Conservation (phyloP, 2,329 filamentous ascomycete species). For the Aspergillus candidus region DNA sequence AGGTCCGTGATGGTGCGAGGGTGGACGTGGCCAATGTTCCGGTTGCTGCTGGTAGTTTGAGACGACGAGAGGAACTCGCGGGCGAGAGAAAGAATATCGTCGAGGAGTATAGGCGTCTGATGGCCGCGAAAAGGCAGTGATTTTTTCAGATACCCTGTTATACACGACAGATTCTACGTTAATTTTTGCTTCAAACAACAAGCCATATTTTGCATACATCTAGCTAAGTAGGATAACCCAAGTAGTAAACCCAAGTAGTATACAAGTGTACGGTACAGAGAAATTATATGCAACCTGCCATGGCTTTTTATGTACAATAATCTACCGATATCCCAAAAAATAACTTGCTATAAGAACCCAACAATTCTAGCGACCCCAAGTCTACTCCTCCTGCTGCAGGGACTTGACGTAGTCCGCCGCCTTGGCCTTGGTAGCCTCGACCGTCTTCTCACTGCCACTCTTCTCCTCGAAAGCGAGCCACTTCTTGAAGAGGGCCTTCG, state of each 20-base stretch:
- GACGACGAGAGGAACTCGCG: conserved; percentile 67
- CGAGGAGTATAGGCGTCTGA: conserved; percentile 65
- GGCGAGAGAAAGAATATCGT: conserved; percentile 64
- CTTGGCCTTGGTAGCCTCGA: conserved; percentile 63
- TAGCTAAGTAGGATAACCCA: background rate
- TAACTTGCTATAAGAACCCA: background rate
- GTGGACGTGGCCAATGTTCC: conserved; percentile 66
- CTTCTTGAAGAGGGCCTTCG: conserved; percentile 81
- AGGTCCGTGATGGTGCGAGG: conserved; percentile 57
- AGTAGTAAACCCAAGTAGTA: background rate
- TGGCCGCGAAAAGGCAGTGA: conserved; percentile 49
- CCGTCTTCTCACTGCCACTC: conserved; percentile 61
- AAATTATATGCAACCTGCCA: background rate
- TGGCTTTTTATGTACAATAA: conserved; percentile 7
- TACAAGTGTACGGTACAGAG: background rate
- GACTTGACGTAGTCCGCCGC: conserved; percentile 63
- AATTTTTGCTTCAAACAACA: background rate
- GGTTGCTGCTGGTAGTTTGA: conserved; percentile 62
- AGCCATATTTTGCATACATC: background rate
- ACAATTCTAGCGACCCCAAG: background rate
- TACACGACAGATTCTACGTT: background rate
- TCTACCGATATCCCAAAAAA: conserved; percentile 3
- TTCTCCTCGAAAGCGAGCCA: conserved; percentile 87
- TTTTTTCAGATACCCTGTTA: background rate
- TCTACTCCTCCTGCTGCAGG: conserved; percentile 25